A percentile compares a stretch with the other conserved stretches of the same genome.
Conservation (phyloP, 495 filamentous ascomycete genomes). For the Tuber magnatum region DNA sequence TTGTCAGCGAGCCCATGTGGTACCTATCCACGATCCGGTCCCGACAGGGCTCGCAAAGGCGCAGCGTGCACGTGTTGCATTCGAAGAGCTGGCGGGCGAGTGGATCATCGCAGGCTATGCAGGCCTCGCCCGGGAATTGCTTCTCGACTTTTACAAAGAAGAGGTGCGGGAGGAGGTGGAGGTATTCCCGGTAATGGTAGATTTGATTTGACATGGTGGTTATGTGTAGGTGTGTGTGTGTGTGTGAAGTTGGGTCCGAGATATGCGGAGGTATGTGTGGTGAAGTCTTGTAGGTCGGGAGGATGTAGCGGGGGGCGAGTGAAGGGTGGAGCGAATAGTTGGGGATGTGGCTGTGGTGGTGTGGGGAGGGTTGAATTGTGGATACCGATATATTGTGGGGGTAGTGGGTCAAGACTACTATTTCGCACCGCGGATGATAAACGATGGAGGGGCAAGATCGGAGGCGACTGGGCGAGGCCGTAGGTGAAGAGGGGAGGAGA, state of each 20-base stretch:
- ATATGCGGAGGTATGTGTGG: not conserved
- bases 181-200: conserved; percentile 14
- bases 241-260: not conserved
- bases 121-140: not conserved
- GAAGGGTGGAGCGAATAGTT: not conserved
- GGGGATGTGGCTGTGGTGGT: not conserved
- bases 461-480: not conserved
- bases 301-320: not conserved
- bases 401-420: not conserved
- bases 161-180: conserved; percentile 25
- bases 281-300: not conserved
- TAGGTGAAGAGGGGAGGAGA: not conserved
- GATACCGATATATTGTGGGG: not conserved
- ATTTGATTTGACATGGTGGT: not conserved
- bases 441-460: not conserved
- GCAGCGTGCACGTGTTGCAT: conserved; percentile 16
- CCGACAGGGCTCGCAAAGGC: conserved; percentile 23
- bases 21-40: conserved; percentile 20
- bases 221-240: not conserved
- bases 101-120: conserved; percentile 22
- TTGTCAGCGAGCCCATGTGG: conserved; percentile 21
- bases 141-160: conserved; percentile 6
- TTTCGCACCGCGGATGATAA: not conserved
- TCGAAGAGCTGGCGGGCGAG: conserved; percentile 8
- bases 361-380: not conserved